Percentiles rank a stretch among this genome's conserved stretches.
phyloP scores from a whole-genome alignment of 305 asterid genomes.

The Fraxinus latifolia region DNA sequence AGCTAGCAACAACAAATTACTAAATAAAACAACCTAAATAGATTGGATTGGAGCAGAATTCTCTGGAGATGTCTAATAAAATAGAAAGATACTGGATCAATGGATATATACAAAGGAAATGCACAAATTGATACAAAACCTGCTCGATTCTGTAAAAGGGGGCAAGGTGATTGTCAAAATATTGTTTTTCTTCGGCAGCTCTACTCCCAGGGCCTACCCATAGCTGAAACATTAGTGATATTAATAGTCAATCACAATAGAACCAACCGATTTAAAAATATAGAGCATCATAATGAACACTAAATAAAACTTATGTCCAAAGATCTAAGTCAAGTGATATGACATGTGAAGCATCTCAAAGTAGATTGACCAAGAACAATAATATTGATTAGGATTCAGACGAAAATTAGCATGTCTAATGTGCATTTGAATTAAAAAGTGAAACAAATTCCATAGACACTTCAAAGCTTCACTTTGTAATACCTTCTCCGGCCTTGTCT shows the following conservation, averaged over 20 bases:
- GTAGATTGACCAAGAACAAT: background rate
- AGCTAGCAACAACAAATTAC: background rate
- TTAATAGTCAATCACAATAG: constrained; percentile 7
- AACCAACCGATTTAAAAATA: background rate
- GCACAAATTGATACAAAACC: constrained; percentile 37
- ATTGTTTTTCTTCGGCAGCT: constrained; percentile 95
- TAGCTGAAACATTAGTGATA: constrained; percentile 46
- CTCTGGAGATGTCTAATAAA: background rate
- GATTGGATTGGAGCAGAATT: background rate
- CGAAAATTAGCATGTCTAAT: background rate
- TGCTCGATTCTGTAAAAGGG: constrained; percentile 98
- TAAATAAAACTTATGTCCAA: background rate
- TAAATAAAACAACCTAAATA: background rate
- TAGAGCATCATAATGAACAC: constrained; percentile 3
- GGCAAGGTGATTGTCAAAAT: constrained; percentile 87
- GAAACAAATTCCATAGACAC: background rate
- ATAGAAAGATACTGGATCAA: background rate
- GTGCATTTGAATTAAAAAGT: background rate
- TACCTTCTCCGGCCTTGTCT: constrained; percentile 99
- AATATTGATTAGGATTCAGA: background rate
- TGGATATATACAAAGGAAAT: background rate
- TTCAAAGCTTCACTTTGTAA: background rate
- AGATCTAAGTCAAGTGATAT: background rate
- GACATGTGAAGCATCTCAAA: constrained; percentile 4
- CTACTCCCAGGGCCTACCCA: constrained; percentile 99